phyloP scores from a whole-genome alignment of 2,329 filamentous ascomycete species.

The Aspergillus quadricinctus region DNA sequence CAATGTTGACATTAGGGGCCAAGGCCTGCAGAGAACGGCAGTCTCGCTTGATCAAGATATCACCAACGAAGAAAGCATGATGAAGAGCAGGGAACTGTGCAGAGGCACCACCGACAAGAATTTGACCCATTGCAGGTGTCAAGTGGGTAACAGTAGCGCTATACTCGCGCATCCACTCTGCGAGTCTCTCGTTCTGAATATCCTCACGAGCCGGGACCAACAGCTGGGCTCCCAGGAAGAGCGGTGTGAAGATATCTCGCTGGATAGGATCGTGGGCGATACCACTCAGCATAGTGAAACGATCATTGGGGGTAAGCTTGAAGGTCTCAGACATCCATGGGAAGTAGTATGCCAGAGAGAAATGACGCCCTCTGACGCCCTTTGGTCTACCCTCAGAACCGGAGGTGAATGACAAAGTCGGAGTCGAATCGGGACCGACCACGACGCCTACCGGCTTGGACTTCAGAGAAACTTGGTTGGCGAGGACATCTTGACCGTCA shows the following conservation, averaged over 20 bases:
- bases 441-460: constrained; percentile 62
- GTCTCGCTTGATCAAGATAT: constrained; percentile 80
- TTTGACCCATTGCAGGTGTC: constrained; percentile 95
- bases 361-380: constrained; percentile 84
- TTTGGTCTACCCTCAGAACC: constrained; percentile 76
- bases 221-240: constrained; percentile 78
- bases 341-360: constrained; percentile 79
- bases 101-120: constrained; percentile 78
- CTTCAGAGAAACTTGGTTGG: constrained; percentile 49
- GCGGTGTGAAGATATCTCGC: constrained; percentile 80
- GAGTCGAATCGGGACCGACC: constrained; percentile 80
- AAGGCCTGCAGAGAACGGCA: constrained; percentile 71
- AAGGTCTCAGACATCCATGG: constrained; percentile 90
- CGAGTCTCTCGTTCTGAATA: constrained; percentile 79
- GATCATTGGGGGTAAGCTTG: constrained; percentile 64
- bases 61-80: constrained; percentile 85
- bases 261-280: constrained; percentile 64
- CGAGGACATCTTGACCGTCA: constrained; percentile 65
- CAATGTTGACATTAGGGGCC: constrained; percentile 68
- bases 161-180: constrained; percentile 80
- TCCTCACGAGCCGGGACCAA: constrained; percentile 75
- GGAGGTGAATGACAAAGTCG: constrained; percentile 69
- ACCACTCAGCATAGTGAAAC: constrained; percentile 78
- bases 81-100: constrained; percentile 73
- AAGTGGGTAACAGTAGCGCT: constrained; percentile 77